These are phyloP conservation scores for Umbilicaria muhlenbergii DNA, from an alignment of 495 filamentous ascomycete species.

Conservation along the genomic window DNA sequence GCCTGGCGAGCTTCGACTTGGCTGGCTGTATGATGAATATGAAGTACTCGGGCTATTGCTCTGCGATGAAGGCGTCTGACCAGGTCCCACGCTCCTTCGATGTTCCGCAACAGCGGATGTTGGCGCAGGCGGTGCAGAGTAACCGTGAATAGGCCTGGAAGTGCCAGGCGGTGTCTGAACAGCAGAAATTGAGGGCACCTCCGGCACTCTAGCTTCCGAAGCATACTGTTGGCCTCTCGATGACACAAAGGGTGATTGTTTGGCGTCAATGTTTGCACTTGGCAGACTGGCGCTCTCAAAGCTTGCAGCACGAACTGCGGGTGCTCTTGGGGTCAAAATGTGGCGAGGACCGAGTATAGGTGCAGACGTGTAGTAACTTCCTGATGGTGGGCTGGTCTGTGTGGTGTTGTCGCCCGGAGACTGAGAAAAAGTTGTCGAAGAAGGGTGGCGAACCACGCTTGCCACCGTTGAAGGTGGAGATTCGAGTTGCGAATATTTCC, in stretches of 20 bases:
- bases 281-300: constrained; percentile 28
- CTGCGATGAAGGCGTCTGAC: constrained; percentile 26
- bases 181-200: constrained; percentile 4
- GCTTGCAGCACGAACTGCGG: constrained; percentile 29
- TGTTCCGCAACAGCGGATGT: constrained; percentile 11
- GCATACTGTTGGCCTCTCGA: constrained; percentile 12
- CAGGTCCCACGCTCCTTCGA: constrained; percentile 24
- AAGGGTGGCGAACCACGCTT: not conserved
- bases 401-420: constrained; percentile 7
- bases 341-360: constrained; percentile 28
- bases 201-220: constrained; percentile 16
- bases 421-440: not conserved
- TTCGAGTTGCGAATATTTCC: constrained; percentile 15
- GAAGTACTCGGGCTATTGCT: constrained; percentile 41
- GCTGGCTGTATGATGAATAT: constrained; percentile 31
- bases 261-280: constrained; percentile 24
- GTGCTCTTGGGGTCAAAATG: constrained; percentile 52
- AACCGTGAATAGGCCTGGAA: constrained; percentile 1
- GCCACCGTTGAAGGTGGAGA: constrained; percentile 7
- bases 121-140: constrained; percentile 18
- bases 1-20: constrained; percentile 31
- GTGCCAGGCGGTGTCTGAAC: too few relatives aligned
- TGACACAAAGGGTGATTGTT: constrained; percentile 29
- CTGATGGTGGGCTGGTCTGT: constrained; percentile 15
- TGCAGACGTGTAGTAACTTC: constrained; percentile 15